Evolutionary conservation across 2,329 filamentous ascomycete genomes (phyloP), one percentile per base, ranked within the genome.

Genomic region (Stachybotrys elegans): DNA sequence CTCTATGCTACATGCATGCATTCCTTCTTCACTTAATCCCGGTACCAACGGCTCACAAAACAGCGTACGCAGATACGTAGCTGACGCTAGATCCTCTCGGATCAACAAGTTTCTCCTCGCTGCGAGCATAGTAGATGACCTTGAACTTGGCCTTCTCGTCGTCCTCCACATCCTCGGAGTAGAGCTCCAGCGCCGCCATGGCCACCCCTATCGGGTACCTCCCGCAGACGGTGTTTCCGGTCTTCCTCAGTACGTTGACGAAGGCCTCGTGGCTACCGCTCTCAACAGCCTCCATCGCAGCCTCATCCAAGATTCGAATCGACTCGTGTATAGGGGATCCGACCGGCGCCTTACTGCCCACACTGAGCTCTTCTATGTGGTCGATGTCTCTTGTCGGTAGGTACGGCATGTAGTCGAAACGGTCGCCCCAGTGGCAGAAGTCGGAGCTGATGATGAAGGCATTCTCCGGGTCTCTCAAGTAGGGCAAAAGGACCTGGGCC

Each of bases 381-480:
- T 20, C 71, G 3, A 68, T 51, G 12, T 66, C 60, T 27, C 58
- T 61, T 57, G 51, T 72, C 44, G 48, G 76, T 47, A 47, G 76
- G 62, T 96, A 95, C 47, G 85, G 85, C 22, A 83, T 88, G 64
- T 97, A 98, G 44, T 40, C 40, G 64, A 96, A 98, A 40, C 88
- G 77, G 12, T 72, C 55, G 11, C 93, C 93, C 93, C 93, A 98
- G 65, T 98, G 93, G 51, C 92, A 96, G 63, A 98, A 98, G 63
- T 98, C 93, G 1, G 90, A 95, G 62, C 87, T 93, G 50, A 97
- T 78, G 48, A 98, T 78, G 60, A 97, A 96, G 2, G 84, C 81
- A 48, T 88, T 94, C 12, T 76, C 70, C 0, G 84, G 79, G 53
- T 95, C 86, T 25, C 74, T 72, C 6, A 98, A 69, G 61, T 93